These are phyloP conservation scores for Lophium mytilinum DNA, from an alignment of 495 filamentous ascomycete species.

Conservation along the genomic window DNA sequence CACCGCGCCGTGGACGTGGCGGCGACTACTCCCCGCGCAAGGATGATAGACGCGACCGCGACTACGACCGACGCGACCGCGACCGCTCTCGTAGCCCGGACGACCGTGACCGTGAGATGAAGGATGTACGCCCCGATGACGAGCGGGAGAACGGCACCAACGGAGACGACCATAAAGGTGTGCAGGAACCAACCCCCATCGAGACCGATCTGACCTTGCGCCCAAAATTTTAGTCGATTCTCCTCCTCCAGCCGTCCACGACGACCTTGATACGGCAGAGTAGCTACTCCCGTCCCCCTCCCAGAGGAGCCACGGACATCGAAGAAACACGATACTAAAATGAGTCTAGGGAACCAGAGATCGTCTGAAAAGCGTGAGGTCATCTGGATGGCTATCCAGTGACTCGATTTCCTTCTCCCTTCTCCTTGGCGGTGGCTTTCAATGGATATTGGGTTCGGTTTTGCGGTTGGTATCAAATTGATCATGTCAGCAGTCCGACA, in stretches of 20 bases:
- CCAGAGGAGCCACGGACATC: too few relatives aligned
- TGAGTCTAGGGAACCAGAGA: neutral
- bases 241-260: conserved; percentile 68
- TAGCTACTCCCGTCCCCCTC: conserved; percentile 35
- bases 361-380: neutral
- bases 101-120: conserved; percentile 59
- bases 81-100: conserved; percentile 54
- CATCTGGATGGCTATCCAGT: neutral
- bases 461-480: conserved; percentile 11
- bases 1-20: conserved; percentile 65
- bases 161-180: conserved; percentile 87
- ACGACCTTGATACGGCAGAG: conserved; percentile 96
- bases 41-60: conserved; percentile 78
- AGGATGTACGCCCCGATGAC: conserved; percentile 59
- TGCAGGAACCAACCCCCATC: conserved; percentile 20
- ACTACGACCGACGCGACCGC: conserved; percentile 60
- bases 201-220: conserved; percentile 12
- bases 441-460: neutral
- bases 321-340: too few relatives aligned
- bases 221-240: conserved; percentile 51
- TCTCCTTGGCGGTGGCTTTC: neutral
- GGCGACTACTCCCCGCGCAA: conserved; percentile 85
- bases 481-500: conserved; percentile 15
- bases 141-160: conserved; percentile 61
- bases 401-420: conserved; percentile 1